Base-by-base conservation (phyloP, 176 grass and related monocot species). In the Poa annua region DNA sequence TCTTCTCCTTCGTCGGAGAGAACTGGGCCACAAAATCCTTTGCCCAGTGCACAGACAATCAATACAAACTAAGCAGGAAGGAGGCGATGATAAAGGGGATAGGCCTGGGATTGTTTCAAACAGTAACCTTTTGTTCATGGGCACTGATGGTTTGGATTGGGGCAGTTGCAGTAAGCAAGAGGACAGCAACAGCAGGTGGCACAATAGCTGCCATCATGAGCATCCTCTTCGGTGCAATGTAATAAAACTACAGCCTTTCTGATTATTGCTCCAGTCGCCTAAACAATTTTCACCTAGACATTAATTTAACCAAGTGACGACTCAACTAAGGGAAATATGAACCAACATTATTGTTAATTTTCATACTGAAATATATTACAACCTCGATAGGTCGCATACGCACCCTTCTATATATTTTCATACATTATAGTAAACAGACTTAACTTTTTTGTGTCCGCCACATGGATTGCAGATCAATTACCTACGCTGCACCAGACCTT, bases 221-320 rank as follows among this genome's bases (percentile, higher is more conserved):
- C 75, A 87, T 90, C 76, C 88, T 90, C 74, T 90, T 90, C 24
- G 88, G 84, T 26, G 88, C 84, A 80, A 90, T 90, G 88, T 90
- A 90, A 53, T 51, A 57, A n/a, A 49, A 53, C 62, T 19, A 53
- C 80, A 80, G 1, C 42, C 19, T 47, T 73, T n/a, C 52, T 82
- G 16, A 72, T 45, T 82, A 72, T 33, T 82, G 35, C 22, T 29
- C 15, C 7, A 36, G 63, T 80, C 29, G 12, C 47, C 36, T 20
- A 59, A 71, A 47, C 8, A 50, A 80, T 80, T 59, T 71, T 15
- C 55, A 57, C 45, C 44, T 1, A 45, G 45, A 47, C 20, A 73
- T 59, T 57, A 32, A 15, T 71, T 82, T 72, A 67, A 5, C 15
- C 41, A 29, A 57, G 20, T 70, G 5, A 41, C 3, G 16, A 61